These are phyloP conservation scores for Chlamydomonas reinhardtii DNA, from an alignment of 163 green algal genomes.

Conservation along the genomic window DNA sequence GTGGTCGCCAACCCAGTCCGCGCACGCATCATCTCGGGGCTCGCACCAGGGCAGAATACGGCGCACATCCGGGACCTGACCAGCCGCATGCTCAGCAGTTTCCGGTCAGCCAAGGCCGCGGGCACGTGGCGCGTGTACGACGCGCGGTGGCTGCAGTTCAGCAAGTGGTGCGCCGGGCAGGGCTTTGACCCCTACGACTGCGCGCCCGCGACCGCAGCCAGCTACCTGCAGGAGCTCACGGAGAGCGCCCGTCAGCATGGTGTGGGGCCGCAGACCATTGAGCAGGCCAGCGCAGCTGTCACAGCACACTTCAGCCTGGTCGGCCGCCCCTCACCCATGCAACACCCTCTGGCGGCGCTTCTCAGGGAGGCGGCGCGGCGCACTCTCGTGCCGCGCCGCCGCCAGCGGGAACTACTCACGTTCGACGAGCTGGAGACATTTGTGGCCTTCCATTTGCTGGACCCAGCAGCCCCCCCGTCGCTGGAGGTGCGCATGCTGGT, in stretches of 20 bases:
- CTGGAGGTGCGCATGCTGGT: not conserved
- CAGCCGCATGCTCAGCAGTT: not conserved
- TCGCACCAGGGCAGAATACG: not conserved
- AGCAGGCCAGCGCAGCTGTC: slow-evolving; percentile 1
- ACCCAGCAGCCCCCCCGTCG: not conserved
- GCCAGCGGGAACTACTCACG: not conserved
- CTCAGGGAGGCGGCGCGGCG: not conserved
- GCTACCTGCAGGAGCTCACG: not conserved
- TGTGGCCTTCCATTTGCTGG: not conserved
- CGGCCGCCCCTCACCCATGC: not conserved
- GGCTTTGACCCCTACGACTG: not conserved
- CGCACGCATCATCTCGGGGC: not conserved
- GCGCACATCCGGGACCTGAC: not conserved
- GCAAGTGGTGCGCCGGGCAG: not conserved
- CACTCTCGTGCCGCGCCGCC: not conserved
- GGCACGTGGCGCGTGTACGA: not conserved
- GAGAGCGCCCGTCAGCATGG: not conserved
- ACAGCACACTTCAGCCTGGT: not conserved
- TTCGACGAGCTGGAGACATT: not conserved
- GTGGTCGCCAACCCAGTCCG: no score
- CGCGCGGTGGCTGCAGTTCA: not conserved
- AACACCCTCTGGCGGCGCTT: no score
- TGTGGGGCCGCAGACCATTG: not conserved
- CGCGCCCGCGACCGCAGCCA: not conserved
- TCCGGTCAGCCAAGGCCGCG: not conserved